These are phyloP conservation scores for Dioszegia aurantiaca DNA, from an alignment of 768 basidiomycete species.

Conservation along the genomic window DNA sequence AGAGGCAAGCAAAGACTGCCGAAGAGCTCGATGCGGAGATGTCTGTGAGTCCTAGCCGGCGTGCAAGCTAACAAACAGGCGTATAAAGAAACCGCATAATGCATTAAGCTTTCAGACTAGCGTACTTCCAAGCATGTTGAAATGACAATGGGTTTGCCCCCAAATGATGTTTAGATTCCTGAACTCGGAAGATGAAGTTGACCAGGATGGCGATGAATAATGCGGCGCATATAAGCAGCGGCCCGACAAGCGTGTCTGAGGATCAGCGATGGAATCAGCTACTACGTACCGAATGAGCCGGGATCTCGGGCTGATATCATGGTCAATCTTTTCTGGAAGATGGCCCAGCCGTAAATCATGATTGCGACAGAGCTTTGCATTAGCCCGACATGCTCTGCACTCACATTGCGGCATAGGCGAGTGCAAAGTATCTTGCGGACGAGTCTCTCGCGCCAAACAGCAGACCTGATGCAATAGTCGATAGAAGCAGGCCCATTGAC, in stretches of 20 bases:
- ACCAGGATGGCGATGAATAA: constrained; percentile 81
- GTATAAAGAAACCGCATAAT: constrained; percentile 33
- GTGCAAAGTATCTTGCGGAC: constrained; percentile 73
- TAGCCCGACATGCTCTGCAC: constrained; percentile 42
- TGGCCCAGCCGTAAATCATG: constrained; percentile 76
- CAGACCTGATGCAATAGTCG: constrained; percentile 77
- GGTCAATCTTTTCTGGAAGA: constrained; percentile 84
- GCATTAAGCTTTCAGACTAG: neutral
- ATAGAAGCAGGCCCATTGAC: constrained; percentile 76
- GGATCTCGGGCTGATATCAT: constrained; percentile 87
- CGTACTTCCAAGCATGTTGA: constrained; percentile 32
- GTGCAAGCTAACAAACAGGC: constrained; percentile 21
- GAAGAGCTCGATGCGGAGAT: constrained; percentile 97
- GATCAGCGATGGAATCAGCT: constrained; percentile 3
- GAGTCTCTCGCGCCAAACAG: constrained; percentile 72
- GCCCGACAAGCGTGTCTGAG: constrained; percentile 78
- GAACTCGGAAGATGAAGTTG: constrained; percentile 55
- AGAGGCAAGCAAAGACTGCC: constrained; percentile 61
- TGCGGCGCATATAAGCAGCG: constrained; percentile 72
- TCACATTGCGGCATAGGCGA: constrained; percentile 76
- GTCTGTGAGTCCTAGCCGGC: constrained; percentile 63
- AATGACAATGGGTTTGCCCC: constrained; percentile 39
- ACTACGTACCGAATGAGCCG: constrained; percentile 73
- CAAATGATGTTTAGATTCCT: constrained; percentile 27
- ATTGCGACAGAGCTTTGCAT: constrained; percentile 45